Evolutionary conservation across 805 yeast genomes (phyloP).

Genomic region (Helenozyma rhizophorensis): DNA sequence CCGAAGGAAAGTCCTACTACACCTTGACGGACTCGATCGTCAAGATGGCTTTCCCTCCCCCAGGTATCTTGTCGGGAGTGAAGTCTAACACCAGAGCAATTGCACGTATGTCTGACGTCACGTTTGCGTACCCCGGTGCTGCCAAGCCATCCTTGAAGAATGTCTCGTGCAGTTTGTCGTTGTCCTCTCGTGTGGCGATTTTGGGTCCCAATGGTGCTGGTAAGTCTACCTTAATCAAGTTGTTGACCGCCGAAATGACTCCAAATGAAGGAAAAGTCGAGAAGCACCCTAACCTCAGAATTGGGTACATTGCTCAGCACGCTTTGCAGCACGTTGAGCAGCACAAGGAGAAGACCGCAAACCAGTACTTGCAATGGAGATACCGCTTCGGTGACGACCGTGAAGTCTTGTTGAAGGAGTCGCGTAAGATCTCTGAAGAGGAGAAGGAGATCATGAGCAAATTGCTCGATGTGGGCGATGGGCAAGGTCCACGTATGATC

Average conservation of each 20-base stretch:
- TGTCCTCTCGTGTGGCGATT: constrained; percentile 95
- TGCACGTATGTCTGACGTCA: constrained; percentile 79
- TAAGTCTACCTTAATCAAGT: constrained; percentile 90
- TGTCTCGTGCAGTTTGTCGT: constrained; percentile 85
- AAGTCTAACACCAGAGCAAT: constrained; percentile 92
- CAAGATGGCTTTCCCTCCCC: constrained; percentile 97
- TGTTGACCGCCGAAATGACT: constrained; percentile 85
- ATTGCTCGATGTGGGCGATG: constrained; percentile 77
- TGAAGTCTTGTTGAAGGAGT: constrained; percentile 89
- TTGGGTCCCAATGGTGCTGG: constrained; percentile 99
- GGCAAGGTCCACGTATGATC: constrained; percentile 79
- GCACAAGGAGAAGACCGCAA: constrained; percentile 97
- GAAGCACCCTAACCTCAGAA: constrained; percentile 96
- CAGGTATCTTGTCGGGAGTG: constrained; percentile 96
- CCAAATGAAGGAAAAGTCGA: constrained; percentile 89
- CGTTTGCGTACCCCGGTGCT: constrained; percentile 88
- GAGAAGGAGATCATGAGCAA: constrained; percentile 75
- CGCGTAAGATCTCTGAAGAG: constrained; percentile 69
- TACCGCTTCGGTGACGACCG: constrained; percentile 97
- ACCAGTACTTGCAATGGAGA: constrained; percentile 98
- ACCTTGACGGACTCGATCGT: constrained; percentile 89
- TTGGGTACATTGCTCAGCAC: constrained; percentile 98
- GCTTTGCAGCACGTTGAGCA: constrained; percentile 96
- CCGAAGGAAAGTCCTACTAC: constrained; percentile 95
- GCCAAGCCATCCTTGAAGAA: constrained; percentile 71